These are phyloP conservation scores for Trichoderma polysporum DNA, from an alignment of 2,329 filamentous ascomycete genomes.

Conservation along the genomic window DNA sequence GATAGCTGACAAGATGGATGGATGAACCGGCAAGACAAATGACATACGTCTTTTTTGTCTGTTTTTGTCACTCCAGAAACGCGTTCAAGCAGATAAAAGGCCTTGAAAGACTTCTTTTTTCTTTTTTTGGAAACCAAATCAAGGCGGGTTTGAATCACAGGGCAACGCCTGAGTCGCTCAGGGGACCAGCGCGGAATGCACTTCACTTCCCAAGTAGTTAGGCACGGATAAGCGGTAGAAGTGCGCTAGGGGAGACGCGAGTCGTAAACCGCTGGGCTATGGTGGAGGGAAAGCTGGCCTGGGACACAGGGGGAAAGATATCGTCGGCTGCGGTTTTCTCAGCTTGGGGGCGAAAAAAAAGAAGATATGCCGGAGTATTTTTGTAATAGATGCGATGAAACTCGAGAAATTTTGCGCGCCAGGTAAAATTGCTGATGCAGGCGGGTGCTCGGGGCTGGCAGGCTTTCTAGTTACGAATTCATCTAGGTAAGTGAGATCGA, in stretches of 20 bases:
- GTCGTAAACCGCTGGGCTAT: neutral
- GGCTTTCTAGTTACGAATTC: conserved; percentile 11
- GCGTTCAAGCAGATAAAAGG: neutral
- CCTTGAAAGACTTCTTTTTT: neutral
- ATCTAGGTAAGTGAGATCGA: conserved; percentile 16
- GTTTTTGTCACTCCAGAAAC: neutral
- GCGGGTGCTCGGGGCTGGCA: neutral
- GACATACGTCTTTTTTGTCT: neutral
- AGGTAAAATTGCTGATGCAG: neutral
- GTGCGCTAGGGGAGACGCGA: conserved; percentile 11
- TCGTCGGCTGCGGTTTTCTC: neutral
- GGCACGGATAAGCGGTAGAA: conserved; percentile 2
- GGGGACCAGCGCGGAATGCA: conserved; percentile 12
- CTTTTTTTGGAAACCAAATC: neutral
- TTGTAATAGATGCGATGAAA: neutral
- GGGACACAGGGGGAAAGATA: neutral
- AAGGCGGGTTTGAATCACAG: neutral
- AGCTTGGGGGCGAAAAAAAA: neutral
- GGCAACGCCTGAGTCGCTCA: neutral
- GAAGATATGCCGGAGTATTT: neutral
- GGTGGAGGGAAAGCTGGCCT: neutral
- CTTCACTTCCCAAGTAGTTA: neutral
- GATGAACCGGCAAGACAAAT: conserved; percentile 9
- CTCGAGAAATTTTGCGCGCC: neutral
- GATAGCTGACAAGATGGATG: neutral